A percentile compares a stretch with the other conserved stretches of the same genome.
Conservation (phyloP, 345 rosid genomes). For the Dimocarpus longan region DNA sequence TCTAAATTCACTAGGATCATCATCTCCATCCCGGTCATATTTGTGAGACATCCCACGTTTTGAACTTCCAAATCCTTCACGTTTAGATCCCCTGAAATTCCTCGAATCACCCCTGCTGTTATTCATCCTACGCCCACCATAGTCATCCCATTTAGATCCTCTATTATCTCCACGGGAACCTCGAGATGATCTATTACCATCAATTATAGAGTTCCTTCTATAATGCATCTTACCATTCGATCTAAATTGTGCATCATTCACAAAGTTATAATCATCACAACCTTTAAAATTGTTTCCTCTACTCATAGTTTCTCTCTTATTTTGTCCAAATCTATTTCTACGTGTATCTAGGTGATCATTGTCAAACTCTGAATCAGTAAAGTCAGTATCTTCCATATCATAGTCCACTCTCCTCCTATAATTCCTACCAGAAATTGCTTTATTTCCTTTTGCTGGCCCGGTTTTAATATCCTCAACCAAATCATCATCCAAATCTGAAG, state of each 20-base stretch:
- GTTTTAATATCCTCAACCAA: conserved; percentile 33
- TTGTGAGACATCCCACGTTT: conserved; percentile 25
- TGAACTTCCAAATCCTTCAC: conserved; percentile 19
- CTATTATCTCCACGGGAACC: conserved; percentile 20
- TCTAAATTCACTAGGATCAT: conserved; percentile 37
- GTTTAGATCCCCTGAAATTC: conserved; percentile 22
- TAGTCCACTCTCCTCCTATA: conserved; percentile 40
- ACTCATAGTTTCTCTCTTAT: conserved; percentile 28
- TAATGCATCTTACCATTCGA: conserved; percentile 15
- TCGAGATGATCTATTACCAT: conserved; percentile 28
- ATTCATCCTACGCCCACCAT: conserved; percentile 21
- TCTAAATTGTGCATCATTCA: conserved; percentile 27
- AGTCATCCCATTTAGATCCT: conserved; percentile 22
- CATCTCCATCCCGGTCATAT: conserved; percentile 20
- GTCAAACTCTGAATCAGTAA: conserved; percentile 52
- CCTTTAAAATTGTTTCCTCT: conserved; percentile 37
- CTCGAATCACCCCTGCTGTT: conserved; percentile 16
- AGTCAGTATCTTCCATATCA: conserved; percentile 10
- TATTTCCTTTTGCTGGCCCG: conserved; percentile 31
- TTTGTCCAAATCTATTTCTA: conserved; percentile 30
- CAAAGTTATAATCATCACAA: conserved; percentile 28
- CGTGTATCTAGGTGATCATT: conserved; percentile 28
- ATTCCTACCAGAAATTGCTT: conserved; percentile 31
- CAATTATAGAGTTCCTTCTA: conserved; percentile 15
- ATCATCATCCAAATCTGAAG: conserved; percentile 62